Evolutionary conservation across 352 stramenopile genomes (phyloP).

Genomic region (Phytophthora podocarpi): DNA sequence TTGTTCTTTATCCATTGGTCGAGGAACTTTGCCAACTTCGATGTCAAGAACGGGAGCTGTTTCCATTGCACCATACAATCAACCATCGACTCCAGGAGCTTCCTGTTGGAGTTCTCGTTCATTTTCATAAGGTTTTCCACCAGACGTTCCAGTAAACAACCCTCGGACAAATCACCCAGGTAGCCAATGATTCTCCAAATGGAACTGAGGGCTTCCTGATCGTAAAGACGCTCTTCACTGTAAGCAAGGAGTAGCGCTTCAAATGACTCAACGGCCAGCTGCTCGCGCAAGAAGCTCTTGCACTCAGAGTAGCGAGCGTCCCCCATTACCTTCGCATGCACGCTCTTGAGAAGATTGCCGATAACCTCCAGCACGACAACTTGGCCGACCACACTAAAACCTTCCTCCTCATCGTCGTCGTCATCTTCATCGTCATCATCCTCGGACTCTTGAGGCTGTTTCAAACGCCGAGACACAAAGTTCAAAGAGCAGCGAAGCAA

Average conservation of each 20-base stretch:
- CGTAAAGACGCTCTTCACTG: slow-evolving; percentile 57
- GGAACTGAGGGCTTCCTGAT: slow-evolving; percentile 71
- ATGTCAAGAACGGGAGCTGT: slow-evolving; percentile 67
- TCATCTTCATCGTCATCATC: slow-evolving; percentile 66
- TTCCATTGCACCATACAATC: slow-evolving; percentile 80
- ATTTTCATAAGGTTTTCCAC: slow-evolving; percentile 76
- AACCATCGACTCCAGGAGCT: slow-evolving; percentile 80
- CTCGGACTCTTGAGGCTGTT: slow-evolving; percentile 37
- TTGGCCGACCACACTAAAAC: slow-evolving; percentile 70
- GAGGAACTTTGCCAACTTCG: slow-evolving; percentile 65
- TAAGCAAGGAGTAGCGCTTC: slow-evolving; percentile 72
- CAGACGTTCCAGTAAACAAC: slow-evolving; percentile 58
- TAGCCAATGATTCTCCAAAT: slow-evolving; percentile 81
- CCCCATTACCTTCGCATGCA: slow-evolving; percentile 70
- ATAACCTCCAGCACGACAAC: slow-evolving; percentile 83
- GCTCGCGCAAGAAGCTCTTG: slow-evolving; percentile 72
- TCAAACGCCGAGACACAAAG: slow-evolving; percentile 74
- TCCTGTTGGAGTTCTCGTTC: slow-evolving; percentile 73
- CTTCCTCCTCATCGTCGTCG: slow-evolving; percentile 64
- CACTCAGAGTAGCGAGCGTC: slow-evolving; percentile 76
- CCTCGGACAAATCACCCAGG: slow-evolving; percentile 66
- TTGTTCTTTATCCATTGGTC: slow-evolving; percentile 60
- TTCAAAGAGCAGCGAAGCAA: slow-evolving; percentile 79
- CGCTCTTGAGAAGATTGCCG: slow-evolving; percentile 71
- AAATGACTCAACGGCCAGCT: slow-evolving; percentile 65